Conservation (phyloP, 2,329 filamentous ascomycete genomes). For the Eurotiales sp. region DNA sequence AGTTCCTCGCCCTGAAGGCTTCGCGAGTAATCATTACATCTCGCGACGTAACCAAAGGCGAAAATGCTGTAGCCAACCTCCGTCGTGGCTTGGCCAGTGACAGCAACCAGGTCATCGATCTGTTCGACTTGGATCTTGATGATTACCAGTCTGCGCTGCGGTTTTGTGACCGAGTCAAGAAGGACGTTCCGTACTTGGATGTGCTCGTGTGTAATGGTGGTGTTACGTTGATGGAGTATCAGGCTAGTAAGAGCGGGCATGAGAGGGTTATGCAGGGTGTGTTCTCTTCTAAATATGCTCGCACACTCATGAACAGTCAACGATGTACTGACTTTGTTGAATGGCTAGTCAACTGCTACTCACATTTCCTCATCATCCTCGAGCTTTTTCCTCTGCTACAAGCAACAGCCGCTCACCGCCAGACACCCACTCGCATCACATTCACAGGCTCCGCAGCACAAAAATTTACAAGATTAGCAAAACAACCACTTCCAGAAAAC, state of each 20-base stretch:
- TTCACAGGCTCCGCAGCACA: conserved; percentile 17
- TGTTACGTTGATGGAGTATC: conserved; percentile 10
- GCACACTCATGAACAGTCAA: too few relatives aligned
- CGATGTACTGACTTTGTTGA: not conserved
- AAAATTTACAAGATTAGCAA: conserved; percentile 2
- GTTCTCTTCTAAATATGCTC: not conserved
- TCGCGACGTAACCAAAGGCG: conserved; percentile 42
- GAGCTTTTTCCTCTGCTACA: conserved; percentile 15
- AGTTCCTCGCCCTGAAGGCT: conserved; percentile 39
- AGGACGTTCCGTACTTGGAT: conserved; percentile 14
- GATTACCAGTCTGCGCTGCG: conserved; percentile 16
- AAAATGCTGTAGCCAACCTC: conserved; percentile 28
- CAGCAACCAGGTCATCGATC: conserved; percentile 37
- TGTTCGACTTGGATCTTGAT: conserved; percentile 47
- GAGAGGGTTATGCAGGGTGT: conserved; percentile 13
- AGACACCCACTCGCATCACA: conserved; percentile 12
- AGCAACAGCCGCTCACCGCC: conserved; percentile 6
- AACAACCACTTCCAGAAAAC: not conserved
- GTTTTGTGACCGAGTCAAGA: conserved; percentile 11
- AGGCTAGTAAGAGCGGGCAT: conserved; percentile 18
- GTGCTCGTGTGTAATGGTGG: conserved; percentile 18
- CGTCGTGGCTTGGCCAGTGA: conserved; percentile 24
- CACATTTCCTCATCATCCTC: conserved; percentile 16
- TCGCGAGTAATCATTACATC: conserved; percentile 47
- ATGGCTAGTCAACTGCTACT: conserved; percentile 19